Evolutionary conservation across 768 basidiomycete species (phyloP).

Genomic region (Tricholoma sp.): DNA sequence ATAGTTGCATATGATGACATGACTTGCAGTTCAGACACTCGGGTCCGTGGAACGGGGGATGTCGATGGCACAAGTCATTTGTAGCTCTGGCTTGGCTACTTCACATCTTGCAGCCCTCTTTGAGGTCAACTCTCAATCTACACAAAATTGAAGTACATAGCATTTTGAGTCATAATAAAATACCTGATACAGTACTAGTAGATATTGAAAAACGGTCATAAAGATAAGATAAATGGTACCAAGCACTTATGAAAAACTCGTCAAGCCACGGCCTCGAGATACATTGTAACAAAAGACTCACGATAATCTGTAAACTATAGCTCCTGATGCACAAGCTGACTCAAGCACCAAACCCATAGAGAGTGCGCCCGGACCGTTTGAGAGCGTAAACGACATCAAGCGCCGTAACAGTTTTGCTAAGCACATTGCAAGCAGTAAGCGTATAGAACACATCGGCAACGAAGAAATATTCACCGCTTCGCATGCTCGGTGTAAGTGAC

Average conservation of each 20-base stretch:
- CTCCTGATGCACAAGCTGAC: background rate
- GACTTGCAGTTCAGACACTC: too few species aligned
- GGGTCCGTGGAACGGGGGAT: too few species aligned
- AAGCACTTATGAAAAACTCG: background rate
- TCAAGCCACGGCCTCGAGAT: background rate
- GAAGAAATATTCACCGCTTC: slow-evolving; percentile 42
- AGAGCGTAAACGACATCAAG: slow-evolving; percentile 80
- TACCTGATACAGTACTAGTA: background rate
- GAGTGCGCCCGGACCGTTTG: slow-evolving; percentile 68
- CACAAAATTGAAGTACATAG: too few species aligned
- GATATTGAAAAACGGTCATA: background rate
- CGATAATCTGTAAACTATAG: background rate
- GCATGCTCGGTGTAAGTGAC: slow-evolving; percentile 94
- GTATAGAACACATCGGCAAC: background rate
- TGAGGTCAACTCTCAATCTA: too few species aligned
- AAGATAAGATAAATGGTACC: background rate
- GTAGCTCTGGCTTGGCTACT: too few species aligned
- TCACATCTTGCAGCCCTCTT: too few species aligned
- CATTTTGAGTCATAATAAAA: background rate
- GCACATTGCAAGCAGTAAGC: background rate
- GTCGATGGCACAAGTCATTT: too few species aligned
- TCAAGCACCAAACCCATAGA: slow-evolving; percentile 77
- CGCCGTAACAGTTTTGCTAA: slow-evolving; percentile 69
- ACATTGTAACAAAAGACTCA: background rate
- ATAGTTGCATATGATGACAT: too few species aligned